These are phyloP conservation scores for Chrysanthemum lavandulifolium DNA, from an alignment of 129 eudicot species.

Conservation along the genomic window DNA sequence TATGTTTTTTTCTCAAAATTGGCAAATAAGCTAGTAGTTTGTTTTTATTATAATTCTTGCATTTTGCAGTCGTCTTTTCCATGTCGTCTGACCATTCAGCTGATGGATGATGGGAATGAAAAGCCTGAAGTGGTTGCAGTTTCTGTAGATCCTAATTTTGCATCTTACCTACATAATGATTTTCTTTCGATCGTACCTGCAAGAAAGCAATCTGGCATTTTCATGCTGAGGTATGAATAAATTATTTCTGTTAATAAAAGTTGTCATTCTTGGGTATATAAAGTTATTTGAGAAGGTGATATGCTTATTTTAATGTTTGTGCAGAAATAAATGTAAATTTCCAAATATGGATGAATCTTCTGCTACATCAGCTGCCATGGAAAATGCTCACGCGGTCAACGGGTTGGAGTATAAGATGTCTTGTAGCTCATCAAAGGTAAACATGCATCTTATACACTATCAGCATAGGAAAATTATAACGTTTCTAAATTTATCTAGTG, in stretches of 20 bases:
- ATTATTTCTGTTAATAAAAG: no score
- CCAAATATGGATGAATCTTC: constrained; percentile 54
- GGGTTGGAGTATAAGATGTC: constrained; percentile 95
- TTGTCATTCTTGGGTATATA: no score
- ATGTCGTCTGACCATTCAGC: constrained; percentile 62
- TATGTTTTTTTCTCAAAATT: background rate
- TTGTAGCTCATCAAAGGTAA: constrained; percentile 78
- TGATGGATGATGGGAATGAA: constrained; percentile 85
- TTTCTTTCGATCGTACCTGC: constrained; percentile 55
- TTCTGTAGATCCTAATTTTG: constrained; percentile 83
- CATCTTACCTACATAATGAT: constrained; percentile 68
- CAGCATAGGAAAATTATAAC: background rate
- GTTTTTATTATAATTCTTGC: constrained; percentile 10
- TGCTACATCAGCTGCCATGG: constrained; percentile 50
- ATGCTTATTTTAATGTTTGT: constrained; percentile 3
- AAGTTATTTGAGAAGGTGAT: constrained; percentile 8
- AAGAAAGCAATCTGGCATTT: constrained; percentile 55
- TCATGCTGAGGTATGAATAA: constrained; percentile 62
- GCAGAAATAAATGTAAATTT: constrained; percentile 67
- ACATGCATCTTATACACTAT: background rate
- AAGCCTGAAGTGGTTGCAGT: constrained; percentile 88
- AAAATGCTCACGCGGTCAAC: constrained; percentile 54
- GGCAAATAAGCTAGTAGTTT: constrained; percentile 9
- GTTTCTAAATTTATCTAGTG: background rate
- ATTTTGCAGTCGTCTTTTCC: constrained; percentile 58